Evolutionary conservation across 768 basidiomycete species (phyloP).

Genomic region (Ephemerocybe angulata): DNA sequence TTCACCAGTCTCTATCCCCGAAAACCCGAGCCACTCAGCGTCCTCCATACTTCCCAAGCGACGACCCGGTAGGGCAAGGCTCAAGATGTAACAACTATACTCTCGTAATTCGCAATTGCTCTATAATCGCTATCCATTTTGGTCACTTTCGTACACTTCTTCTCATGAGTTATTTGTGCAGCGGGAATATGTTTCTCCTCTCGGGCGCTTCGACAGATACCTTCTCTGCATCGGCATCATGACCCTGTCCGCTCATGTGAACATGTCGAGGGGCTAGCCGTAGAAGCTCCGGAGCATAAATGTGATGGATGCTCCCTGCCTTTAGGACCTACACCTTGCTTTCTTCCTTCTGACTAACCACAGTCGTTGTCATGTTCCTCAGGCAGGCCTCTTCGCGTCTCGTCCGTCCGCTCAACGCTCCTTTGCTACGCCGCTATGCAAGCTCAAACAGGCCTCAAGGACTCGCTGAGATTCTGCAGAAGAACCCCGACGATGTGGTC

Average conservation of each 20-base stretch:
- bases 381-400: slow-evolving; percentile 14
- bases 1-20: no score
- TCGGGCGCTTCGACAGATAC: not conserved
- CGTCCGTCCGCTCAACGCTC: not conserved
- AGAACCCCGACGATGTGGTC: slow-evolving; percentile 81
- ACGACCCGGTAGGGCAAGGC: no score
- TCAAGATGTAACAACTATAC: not conserved
- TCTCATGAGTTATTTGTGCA: not conserved
- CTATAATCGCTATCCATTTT: not conserved
- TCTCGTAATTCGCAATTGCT: not conserved
- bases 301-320: slow-evolving; percentile 1
- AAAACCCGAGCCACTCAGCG: no score
- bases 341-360: slow-evolving; percentile 10
- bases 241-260: slow-evolving; percentile 6
- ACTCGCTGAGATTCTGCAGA: slow-evolving; percentile 54
- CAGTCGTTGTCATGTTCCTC: slow-evolving; percentile 11
- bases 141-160: not conserved
- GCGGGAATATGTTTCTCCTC: slow-evolving; percentile 6
- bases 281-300: not conserved
- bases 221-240: not conserved
- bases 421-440: slow-evolving; percentile 32
- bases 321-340: not conserved
- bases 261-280: not conserved
- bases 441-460: slow-evolving; percentile 43
- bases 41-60: no score